A percentile compares a stretch with the other conserved stretches of the same genome.
phyloP scores from a whole-genome alignment of 2,329 filamentous ascomycete species.

The Clarireedia hainanense region DNA sequence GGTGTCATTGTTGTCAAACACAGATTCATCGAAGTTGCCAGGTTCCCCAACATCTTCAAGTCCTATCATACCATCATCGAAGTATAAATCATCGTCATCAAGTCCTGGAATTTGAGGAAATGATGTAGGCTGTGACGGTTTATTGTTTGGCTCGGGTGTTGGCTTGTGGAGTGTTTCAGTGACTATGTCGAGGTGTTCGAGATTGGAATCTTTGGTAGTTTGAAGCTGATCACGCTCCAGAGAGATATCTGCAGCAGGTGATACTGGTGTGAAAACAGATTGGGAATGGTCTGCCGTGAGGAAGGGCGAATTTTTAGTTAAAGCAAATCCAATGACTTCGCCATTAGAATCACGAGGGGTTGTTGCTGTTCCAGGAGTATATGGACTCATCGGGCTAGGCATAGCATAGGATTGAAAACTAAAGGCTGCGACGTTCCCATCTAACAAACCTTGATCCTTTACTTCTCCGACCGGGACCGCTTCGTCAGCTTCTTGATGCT shows the following conservation, averaged over 20 bases:
- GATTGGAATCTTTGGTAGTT: not conserved
- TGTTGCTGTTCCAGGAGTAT: slow-evolving; percentile 36
- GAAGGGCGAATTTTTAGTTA: slow-evolving; percentile 26
- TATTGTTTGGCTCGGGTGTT: not conserved
- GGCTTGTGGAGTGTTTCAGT: slow-evolving; percentile 2
- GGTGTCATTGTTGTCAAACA: slow-evolving; percentile 63
- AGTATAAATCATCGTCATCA: slow-evolving; percentile 41
- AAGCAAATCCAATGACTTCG: slow-evolving; percentile 48
- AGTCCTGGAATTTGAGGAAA: slow-evolving; percentile 17
- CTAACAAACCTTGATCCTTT: slow-evolving; percentile 8
- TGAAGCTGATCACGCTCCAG: not conserved
- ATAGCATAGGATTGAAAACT: slow-evolving; percentile 38
- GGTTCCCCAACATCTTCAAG: slow-evolving; percentile 38
- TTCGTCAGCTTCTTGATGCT: slow-evolving; percentile 7
- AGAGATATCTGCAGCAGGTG: slow-evolving; percentile 8
- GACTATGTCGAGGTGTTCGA: slow-evolving; percentile 21
- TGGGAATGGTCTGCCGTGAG: not conserved
- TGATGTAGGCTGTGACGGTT: not conserved
- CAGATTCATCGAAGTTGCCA: slow-evolving; percentile 60
- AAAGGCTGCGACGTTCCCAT: slow-evolving; percentile 21
- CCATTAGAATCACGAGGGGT: slow-evolving; percentile 50
- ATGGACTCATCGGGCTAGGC: slow-evolving; percentile 44
- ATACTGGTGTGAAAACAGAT: slow-evolving; percentile 13
- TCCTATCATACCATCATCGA: slow-evolving; percentile 63
- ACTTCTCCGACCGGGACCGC: not conserved